Evolutionary conservation across 176 grass and related monocot genomes (phyloP).

Genomic region (maize (Zea mays)): Zm-B73-REFERENCE-NAM-5.0 NC_050102.1:169700001-169700500

Average conservation of each 20-base stretch:
- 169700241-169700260: conserved; percentile 97
- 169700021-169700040: conserved; percentile 51
- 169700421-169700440: conserved; percentile 90
- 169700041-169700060: conserved; percentile 68
- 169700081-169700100: conserved; percentile 40
- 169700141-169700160: conserved; percentile 81
- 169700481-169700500: conserved; percentile 55
- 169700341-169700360: conserved; percentile 61
- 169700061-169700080: conserved; percentile 59
- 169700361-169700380: conserved; percentile 70
- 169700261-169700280: conserved; percentile 49
- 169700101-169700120: conserved; percentile 35
- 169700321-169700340: conserved; percentile 70
- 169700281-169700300: conserved; percentile 44
- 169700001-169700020: conserved; percentile 72
- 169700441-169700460: conserved; percentile 85
- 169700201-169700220: conserved; percentile 51
- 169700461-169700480: conserved; percentile 78
- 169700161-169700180: conserved; percentile 71
- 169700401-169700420: conserved; percentile 69
- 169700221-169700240: conserved; percentile 70
- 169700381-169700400: conserved; percentile 66
- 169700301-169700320: conserved; percentile 73
- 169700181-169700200: conserved; percentile 59
- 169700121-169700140: conserved; percentile 60